Conservation (phyloP, 495 filamentous ascomycete genomes). For the Parachaetomium inaequale region DNA sequence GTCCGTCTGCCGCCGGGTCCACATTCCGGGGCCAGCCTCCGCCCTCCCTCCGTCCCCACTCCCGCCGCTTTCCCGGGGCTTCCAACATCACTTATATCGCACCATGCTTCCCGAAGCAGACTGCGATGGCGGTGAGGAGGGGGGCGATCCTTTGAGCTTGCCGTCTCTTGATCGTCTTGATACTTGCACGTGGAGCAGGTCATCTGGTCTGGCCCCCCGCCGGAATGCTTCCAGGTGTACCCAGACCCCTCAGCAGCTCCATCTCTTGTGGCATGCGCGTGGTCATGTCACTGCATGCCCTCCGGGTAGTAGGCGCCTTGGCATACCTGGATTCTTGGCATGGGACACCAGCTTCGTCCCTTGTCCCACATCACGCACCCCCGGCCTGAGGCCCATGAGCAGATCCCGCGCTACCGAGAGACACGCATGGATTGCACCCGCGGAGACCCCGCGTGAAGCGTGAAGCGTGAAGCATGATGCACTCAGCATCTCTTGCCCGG, state of each 20-base stretch:
- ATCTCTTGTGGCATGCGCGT: background rate
- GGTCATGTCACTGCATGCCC: conserved; percentile 4
- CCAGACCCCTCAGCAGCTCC: background rate
- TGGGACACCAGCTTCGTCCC: conserved; percentile 7
- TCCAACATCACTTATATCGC: too few relatives aligned
- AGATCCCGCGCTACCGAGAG: background rate
- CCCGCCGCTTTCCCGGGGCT: background rate
- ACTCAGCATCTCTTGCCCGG: background rate
- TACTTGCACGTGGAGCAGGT: background rate
- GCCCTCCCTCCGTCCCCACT: background rate
- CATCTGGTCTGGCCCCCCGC: background rate
- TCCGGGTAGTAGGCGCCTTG: too few relatives aligned
- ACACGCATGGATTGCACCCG: background rate
- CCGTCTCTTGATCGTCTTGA: too few relatives aligned
- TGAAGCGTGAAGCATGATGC: too few relatives aligned
- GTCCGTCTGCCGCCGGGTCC: background rate
- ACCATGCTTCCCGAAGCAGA: too few relatives aligned
- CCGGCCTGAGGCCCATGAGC: background rate
- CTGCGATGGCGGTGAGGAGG: background rate
- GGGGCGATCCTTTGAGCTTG: background rate
- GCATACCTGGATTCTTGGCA: background rate
- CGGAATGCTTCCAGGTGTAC: background rate
- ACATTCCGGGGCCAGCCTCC: background rate
- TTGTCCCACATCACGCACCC: background rate
- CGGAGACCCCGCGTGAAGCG: background rate